These are phyloP conservation scores for Hypoxylon sp. DNA, from an alignment of 2,329 filamentous ascomycete species.

Conservation along the genomic window DNA sequence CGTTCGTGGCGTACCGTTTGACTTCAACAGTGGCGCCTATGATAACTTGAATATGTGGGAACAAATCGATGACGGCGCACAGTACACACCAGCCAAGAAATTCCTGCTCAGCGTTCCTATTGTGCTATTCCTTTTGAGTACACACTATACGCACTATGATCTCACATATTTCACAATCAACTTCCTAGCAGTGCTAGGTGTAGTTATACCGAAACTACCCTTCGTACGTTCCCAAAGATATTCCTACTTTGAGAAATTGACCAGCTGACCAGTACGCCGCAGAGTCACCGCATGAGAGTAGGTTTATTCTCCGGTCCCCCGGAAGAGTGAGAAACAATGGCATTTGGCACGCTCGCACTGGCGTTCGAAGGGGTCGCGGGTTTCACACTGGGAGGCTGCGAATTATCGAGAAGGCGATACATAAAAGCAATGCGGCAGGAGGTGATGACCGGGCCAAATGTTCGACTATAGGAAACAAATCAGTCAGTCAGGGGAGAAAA, in stretches of 20 bases:
- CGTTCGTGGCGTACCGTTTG: constrained; percentile 96
- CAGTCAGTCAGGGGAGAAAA: constrained; percentile 39
- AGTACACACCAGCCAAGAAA: constrained; percentile 99
- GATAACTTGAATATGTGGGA: constrained; percentile 99
- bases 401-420: constrained; percentile 31
- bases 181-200: constrained; percentile 89
- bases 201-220: constrained; percentile 96
- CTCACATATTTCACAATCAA: constrained; percentile 98
- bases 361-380: constrained; percentile 38
- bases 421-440: constrained; percentile 31
- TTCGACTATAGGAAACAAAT: constrained; percentile 44
- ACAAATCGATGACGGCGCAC: constrained; percentile 98
- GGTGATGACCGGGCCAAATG: constrained; percentile 24
- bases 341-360: constrained; percentile 40
- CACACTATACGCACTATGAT: constrained; percentile 99
- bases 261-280: constrained; percentile 50
- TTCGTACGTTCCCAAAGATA: constrained; percentile 75
- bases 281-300: constrained; percentile 85
- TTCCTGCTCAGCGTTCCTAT: constrained; percentile 96
- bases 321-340: constrained; percentile 64
- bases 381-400: constrained; percentile 29
- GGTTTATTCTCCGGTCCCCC: constrained; percentile 79
- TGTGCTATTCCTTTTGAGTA: constrained; percentile 93
- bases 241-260: constrained; percentile 33
- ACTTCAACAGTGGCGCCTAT: constrained; percentile 98